Conservation (phyloP, 106 monocot species). For the Alisma plantagoaquatica region DNA sequence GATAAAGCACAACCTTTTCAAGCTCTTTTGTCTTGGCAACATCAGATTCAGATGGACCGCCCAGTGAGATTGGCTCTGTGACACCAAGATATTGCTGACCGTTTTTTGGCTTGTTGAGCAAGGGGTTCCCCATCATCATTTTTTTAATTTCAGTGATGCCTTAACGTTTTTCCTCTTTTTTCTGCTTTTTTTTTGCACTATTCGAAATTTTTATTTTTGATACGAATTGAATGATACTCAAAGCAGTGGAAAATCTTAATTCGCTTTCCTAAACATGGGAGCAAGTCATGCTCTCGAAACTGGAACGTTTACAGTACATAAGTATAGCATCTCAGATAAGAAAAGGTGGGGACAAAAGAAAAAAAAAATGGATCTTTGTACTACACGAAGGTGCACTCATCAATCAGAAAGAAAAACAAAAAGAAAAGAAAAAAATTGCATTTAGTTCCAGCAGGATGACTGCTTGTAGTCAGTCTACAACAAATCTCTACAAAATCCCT, state of each 20-base stretch:
- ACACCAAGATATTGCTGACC: slow-evolving; percentile 62
- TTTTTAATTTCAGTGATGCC: not conserved
- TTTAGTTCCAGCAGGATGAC: slow-evolving; percentile 3
- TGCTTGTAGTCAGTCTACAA: slow-evolving; percentile 5
- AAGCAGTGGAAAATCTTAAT: no score
- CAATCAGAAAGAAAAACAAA: not conserved
- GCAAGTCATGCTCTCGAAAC: not conserved
- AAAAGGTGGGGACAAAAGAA: not conserved
- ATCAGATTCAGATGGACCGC: slow-evolving; percentile 73
- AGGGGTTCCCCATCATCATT: slow-evolving; percentile 26
- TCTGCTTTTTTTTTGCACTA: no score
- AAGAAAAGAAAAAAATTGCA: not conserved
- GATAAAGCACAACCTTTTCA: slow-evolving; percentile 51
- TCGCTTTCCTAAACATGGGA: no score
- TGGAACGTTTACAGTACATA: not conserved
- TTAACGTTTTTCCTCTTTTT: not conserved
- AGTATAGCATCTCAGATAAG: not conserved
- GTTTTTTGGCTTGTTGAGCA: slow-evolving; percentile 21
- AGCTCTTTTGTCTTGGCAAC: slow-evolving; percentile 56
- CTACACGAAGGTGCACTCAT: not conserved
- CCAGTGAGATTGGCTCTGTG: slow-evolving; percentile 74
- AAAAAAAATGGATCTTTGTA: not conserved
- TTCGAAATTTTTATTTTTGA: no score
- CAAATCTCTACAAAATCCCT: no score
- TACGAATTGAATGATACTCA: no score